These are phyloP conservation scores for Sugiyamaella qingdaonensis DNA, from an alignment of 805 yeast genomes.

Conservation along the genomic window DNA sequence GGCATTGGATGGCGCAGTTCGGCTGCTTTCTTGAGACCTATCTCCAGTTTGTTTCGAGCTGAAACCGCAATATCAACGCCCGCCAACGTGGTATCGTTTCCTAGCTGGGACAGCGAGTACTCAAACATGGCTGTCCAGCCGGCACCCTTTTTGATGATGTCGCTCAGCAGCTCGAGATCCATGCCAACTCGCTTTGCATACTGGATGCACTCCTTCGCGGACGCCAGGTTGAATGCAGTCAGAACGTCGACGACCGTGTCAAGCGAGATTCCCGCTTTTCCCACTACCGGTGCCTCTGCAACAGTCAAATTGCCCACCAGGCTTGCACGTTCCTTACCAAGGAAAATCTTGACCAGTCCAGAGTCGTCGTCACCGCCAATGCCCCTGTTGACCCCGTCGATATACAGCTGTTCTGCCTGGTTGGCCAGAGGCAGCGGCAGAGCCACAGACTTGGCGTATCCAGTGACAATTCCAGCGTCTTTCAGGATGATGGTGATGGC, in stretches of 20 bases:
- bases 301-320: constrained; percentile 3
- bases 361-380: constrained; percentile 9
- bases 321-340: not conserved
- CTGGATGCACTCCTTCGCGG: constrained; percentile 8
- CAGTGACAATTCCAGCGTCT: constrained; percentile 12
- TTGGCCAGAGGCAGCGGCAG: constrained; percentile 8
- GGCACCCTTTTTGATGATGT: constrained; percentile 12
- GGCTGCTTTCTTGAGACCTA: constrained; percentile 3
- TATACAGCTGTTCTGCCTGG: constrained; percentile 9
- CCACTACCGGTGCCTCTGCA: not conserved
- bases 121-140: constrained; percentile 8
- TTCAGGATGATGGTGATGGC: constrained; percentile 9
- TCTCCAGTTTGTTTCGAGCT: constrained; percentile 1
- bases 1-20: constrained; percentile 9
- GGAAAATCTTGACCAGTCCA: constrained; percentile 7
- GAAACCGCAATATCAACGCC: not conserved
- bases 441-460: constrained; percentile 6
- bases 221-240: constrained; percentile 5
- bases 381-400: constrained; percentile 1
- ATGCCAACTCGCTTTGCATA: constrained; percentile 8
- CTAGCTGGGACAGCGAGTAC: not conserved
- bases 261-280: constrained; percentile 1
- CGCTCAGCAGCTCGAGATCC: constrained; percentile 3
- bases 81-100: not conserved
- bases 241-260: constrained; percentile 6